Conservation (phyloP, 2,329 filamentous ascomycete genomes). For the Verticillium zaregamsianum region DNA sequence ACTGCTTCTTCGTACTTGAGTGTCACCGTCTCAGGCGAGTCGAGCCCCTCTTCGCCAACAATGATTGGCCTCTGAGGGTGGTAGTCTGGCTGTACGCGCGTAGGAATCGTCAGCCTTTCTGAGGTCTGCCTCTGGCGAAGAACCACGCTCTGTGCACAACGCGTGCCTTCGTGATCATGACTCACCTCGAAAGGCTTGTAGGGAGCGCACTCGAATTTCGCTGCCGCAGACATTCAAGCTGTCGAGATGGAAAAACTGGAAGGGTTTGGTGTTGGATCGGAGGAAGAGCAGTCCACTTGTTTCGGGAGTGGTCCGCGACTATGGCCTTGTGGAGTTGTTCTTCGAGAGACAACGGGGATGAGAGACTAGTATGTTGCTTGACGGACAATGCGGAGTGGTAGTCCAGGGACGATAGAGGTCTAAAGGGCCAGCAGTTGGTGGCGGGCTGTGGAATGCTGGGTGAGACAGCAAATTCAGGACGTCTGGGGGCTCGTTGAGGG, state of each 20-base stretch:
- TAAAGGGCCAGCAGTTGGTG: not conserved
- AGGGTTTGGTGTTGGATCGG: slow-evolving; percentile 8
- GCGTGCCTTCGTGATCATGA: slow-evolving; percentile 17
- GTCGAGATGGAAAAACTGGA: slow-evolving; percentile 18
- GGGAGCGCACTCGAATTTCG: slow-evolving; percentile 49
- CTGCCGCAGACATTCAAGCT: slow-evolving; percentile 53
- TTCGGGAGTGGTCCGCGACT: slow-evolving; percentile 11
- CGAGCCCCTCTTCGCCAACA: slow-evolving; percentile 50
- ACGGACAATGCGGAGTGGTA: not conserved
- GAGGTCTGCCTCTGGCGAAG: not conserved
- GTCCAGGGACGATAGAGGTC: not conserved
- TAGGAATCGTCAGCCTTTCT: slow-evolving; percentile 1
- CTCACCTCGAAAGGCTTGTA: slow-evolving; percentile 60
- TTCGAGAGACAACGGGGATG: not conserved
- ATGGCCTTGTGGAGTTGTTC: not conserved
- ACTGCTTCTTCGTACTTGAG: slow-evolving; percentile 55
- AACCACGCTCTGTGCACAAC: not conserved
- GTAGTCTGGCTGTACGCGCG: slow-evolving; percentile 40
- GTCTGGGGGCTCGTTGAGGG: not conserved
- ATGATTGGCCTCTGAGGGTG: slow-evolving; percentile 53
- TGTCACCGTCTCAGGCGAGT: slow-evolving; percentile 53
- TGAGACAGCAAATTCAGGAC: not conserved
- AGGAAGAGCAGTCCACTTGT: slow-evolving; percentile 9
- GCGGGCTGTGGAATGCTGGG: not conserved
- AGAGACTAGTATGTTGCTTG: not conserved